phyloP scores from a whole-genome alignment of 78 protist genomes.

The Isochrysis galbana region DNA sequence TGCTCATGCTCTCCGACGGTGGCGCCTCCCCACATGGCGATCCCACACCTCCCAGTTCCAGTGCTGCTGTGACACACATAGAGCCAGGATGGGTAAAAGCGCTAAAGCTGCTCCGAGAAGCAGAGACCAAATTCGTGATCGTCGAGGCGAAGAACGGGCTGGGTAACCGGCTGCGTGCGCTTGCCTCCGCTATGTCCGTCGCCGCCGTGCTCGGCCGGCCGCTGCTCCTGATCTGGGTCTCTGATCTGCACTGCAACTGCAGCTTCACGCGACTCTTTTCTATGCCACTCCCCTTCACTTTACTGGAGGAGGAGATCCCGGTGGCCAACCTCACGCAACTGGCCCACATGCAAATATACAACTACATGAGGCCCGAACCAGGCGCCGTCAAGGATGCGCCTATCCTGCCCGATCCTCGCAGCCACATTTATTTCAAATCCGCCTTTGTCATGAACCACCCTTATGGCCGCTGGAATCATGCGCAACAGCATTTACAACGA shows the following conservation, averaged over 20 bases:
- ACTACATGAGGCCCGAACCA: constrained; percentile 10
- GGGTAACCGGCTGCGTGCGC: constrained; percentile 15
- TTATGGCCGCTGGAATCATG: not conserved
- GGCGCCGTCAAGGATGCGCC: constrained; percentile 7
- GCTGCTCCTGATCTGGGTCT: not conserved
- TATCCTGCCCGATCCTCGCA: not conserved
- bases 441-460: not conserved
- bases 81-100: not conserved
- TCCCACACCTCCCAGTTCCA: too few relatives aligned
- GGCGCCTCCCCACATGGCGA: too few relatives aligned
- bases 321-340: not conserved
- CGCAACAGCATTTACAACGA: not conserved
- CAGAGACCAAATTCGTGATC: not conserved
- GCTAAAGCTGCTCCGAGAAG: not conserved
- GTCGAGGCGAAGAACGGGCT: not conserved
- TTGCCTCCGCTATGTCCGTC: not conserved
- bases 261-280: not conserved
- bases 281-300: not conserved
- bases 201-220: not conserved
- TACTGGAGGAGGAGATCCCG: not conserved
- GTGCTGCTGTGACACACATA: too few relatives aligned
- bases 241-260: constrained; percentile 4
- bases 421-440: not conserved
- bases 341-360: not conserved
- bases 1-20: too few relatives aligned